Base-by-base conservation (phyloP, 768 basidiomycete genomes). In the Sarcodon aspratus region DNA sequence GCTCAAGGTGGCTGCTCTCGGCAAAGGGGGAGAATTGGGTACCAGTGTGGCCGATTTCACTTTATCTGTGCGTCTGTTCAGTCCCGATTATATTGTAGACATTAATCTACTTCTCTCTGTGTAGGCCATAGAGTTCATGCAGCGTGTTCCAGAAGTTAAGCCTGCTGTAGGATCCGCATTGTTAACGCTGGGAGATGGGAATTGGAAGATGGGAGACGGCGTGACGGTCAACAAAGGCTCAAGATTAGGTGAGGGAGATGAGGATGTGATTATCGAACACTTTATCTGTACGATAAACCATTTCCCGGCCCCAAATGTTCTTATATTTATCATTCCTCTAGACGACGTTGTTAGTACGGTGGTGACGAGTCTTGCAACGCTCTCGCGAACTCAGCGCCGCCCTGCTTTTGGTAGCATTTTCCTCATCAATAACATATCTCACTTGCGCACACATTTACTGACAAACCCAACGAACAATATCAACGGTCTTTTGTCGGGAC, bases 121-220 rank as follows among this genome's bases (percentile, higher is more conserved):
- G 44, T 32, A 87, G 83, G 80, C 82, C 0, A 72, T 83, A 13
- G 69, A 73, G 37, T 91, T 86, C 58, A 60, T 92, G 52, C 76
- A 84, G 48, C 70, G 74, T 47, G 65, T 92, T 3, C 84, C 85
- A 0, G 76, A 81, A 45, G 83, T 90, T 3, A 73, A 79, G 48
- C 71, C 68, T 13, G 85, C 84, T 1, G 85, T 81, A 9, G 75
- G 74, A 1, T 69, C 83, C 1, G 79, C 81, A 0, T 66, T 91
- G 35, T 60, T 78, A 36, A 75, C 79, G 2, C 73, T 92, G 1
- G 89, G 89, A 0, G 88, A 92, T 51, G 89, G 89, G 9, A 91
- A 91, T 54, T 91, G 89, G 89, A 86, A 79, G 64, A 91, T 92
- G 88, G 89, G 89, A 4, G 86, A 87, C 52, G 87, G 86, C 6